phyloP scores from a whole-genome alignment of 352 stramenopile species.

The Aphanomyces cochlioides region DNA sequence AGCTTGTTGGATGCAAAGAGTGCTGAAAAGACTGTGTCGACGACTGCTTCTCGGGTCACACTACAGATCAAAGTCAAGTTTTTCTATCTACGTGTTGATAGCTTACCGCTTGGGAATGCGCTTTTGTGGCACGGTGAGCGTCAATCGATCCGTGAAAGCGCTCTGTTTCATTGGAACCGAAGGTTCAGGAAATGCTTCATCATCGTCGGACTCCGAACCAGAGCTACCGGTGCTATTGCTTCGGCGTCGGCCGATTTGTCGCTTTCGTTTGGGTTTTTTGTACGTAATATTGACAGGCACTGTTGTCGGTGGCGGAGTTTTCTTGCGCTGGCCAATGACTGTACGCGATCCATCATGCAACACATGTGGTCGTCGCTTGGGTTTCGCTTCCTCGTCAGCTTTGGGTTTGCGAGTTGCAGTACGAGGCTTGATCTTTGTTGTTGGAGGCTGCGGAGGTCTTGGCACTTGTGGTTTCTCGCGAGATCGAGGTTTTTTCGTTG shows the following conservation, averaged over 20 bases:
- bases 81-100: neutral
- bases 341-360: slow-evolving; percentile 23
- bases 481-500: neutral
- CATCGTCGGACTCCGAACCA: slow-evolving; percentile 50
- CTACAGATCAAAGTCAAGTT: slow-evolving; percentile 29
- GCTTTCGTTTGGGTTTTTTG: slow-evolving; percentile 2
- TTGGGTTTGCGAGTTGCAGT: neutral
- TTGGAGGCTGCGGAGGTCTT: neutral
- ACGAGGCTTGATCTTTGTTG: neutral
- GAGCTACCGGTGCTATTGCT: slow-evolving; percentile 43
- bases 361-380: slow-evolving; percentile 13
- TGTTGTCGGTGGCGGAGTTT: neutral
- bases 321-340: slow-evolving; percentile 20
- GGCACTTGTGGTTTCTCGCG: neutral
- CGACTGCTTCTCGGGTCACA: slow-evolving; percentile 72
- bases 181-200: slow-evolving; percentile 60
- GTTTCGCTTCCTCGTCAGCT: neutral
- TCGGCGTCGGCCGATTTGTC: slow-evolving; percentile 32
- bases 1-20: slow-evolving; percentile 54
- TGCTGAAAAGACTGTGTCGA: slow-evolving; percentile 76
- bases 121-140: slow-evolving; percentile 77
- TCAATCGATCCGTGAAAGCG: slow-evolving; percentile 66
- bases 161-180: slow-evolving; percentile 33
- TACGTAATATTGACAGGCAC: neutral
- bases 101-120: slow-evolving; percentile 51